Evolutionary conservation across 148 eudicot genomes (phyloP).

Genomic region (Beta vulgaris): DNA sequence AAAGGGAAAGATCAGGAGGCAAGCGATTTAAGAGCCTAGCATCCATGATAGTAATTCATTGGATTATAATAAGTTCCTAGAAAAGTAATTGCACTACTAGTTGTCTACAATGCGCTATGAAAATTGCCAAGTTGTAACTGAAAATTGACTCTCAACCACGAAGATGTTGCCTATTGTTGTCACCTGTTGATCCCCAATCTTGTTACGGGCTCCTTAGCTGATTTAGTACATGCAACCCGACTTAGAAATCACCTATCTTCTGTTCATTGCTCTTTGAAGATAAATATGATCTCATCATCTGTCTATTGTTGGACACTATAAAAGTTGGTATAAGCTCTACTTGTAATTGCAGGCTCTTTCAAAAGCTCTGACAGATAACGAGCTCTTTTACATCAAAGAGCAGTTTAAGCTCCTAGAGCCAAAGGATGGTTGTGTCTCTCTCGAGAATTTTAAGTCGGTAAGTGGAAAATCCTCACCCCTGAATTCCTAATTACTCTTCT

Average conservation of each 20-base stretch:
- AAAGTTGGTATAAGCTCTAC: not conserved
- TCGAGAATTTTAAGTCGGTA: conserved; percentile 71
- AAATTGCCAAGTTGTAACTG: not conserved
- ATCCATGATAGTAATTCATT: not conserved
- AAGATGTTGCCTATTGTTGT: not conserved
- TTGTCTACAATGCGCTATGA: not conserved
- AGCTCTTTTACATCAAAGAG: conserved; percentile 63
- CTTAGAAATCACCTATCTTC: not conserved
- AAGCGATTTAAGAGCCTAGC: not conserved
- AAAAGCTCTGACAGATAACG: conserved; percentile 77
- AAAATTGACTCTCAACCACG: not conserved
- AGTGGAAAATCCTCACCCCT: conserved; percentile 21
- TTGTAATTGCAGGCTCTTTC: conserved; percentile 74
- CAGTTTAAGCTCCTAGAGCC: conserved; percentile 83
- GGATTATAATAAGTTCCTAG: no score
- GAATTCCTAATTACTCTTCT: not conserved
- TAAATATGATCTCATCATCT: not conserved
- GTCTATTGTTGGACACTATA: not conserved
- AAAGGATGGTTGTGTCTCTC: conserved; percentile 59
- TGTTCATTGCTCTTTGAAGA: not conserved
- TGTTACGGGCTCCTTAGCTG: not conserved
- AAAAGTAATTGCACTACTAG: not conserved
- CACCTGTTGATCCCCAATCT: not conserved
- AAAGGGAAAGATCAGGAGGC: not conserved
- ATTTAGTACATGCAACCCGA: not conserved